phyloP scores from a whole-genome alignment of 345 rosid species.

The Arabidopsis arenosa region DNA sequence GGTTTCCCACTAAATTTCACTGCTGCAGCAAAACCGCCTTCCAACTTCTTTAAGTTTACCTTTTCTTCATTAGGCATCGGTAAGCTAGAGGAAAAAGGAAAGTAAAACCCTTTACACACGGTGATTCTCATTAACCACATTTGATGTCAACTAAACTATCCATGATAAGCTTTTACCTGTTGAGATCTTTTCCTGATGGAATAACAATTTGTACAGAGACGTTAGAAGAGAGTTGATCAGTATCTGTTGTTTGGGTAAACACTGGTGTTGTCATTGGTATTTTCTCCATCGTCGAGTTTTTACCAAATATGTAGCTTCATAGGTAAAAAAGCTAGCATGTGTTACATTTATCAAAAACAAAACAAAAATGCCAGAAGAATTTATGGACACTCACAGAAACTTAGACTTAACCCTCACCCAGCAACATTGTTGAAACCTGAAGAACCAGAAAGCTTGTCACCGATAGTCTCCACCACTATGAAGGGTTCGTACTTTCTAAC shows the following conservation, averaged over 20 bases:
- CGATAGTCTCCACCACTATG: conserved; percentile 77
- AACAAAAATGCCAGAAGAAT: background rate
- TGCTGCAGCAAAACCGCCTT: conserved; percentile 79
- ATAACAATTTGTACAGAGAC: conserved; percentile 86
- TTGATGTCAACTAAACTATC: background rate
- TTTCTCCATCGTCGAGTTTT: conserved; percentile 65
- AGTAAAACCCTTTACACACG: too few species aligned
- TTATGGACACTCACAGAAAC: background rate
- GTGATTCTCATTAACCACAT: background rate
- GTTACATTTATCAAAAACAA: background rate
- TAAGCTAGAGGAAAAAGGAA: conserved; percentile 53
- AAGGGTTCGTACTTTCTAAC: conserved; percentile 71
- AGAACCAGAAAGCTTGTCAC: conserved; percentile 78
- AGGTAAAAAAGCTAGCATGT: background rate
- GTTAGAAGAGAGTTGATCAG: conserved; percentile 50
- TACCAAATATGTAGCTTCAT: conserved; percentile 77
- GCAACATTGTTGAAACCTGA: conserved; percentile 74
- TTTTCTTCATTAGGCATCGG: conserved; percentile 70
- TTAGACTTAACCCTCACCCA: conserved; percentile 54
- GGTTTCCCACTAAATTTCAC: conserved; percentile 87
- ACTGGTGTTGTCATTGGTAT: conserved; percentile 83
- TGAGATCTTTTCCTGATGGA: conserved; percentile 68
- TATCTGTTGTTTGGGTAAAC: conserved; percentile 69
- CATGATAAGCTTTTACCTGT: conserved; percentile 51
- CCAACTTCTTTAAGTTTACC: conserved; percentile 65